These are phyloP conservation scores for Trichoderma sp. DNA, from an alignment of 2,329 filamentous ascomycete genomes.

Conservation along the genomic window DNA sequence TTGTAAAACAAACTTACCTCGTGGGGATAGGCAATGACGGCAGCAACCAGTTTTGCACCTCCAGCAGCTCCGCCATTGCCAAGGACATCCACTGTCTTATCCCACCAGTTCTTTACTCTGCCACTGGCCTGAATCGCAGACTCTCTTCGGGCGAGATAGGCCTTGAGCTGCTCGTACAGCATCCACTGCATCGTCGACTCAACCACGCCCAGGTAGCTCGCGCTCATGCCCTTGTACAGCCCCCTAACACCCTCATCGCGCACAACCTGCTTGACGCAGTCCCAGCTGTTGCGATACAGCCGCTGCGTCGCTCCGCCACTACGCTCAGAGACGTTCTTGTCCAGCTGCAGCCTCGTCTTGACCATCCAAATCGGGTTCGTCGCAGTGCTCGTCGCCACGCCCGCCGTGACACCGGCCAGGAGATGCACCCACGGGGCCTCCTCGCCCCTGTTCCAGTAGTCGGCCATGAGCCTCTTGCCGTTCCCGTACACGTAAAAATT, in stretches of 20 bases:
- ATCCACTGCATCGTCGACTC: slow-evolving; percentile 94
- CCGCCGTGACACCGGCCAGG: slow-evolving; percentile 70
- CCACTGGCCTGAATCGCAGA: slow-evolving; percentile 56
- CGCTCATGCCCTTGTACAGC: slow-evolving; percentile 86
- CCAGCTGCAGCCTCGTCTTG: slow-evolving; percentile 88
- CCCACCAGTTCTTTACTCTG: slow-evolving; percentile 65
- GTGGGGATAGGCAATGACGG: slow-evolving; percentile 84
- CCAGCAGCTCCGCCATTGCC: slow-evolving; percentile 79
- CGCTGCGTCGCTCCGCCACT: slow-evolving; percentile 54
- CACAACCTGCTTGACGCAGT: slow-evolving; percentile 81
- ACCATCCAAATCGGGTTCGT: slow-evolving; percentile 97
- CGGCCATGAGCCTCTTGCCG: slow-evolving; percentile 76
- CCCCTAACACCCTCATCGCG: slow-evolving; percentile 76
- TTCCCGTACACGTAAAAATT: slow-evolving; percentile 95
- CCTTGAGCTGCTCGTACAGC: slow-evolving; percentile 90
- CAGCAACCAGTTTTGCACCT: slow-evolving; percentile 79
- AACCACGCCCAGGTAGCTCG: slow-evolving; percentile 85
- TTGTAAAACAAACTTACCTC: slow-evolving; percentile 73
- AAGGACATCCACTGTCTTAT: slow-evolving; percentile 72
- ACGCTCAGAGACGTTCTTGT: slow-evolving; percentile 73
- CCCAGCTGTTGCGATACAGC: slow-evolving; percentile 81
- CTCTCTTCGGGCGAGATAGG: slow-evolving; percentile 63
- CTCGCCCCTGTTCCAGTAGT: slow-evolving; percentile 67
- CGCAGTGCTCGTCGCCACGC: slow-evolving; percentile 81
- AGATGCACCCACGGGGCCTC: slow-evolving; percentile 77